Conservation (phyloP, 1,284 basidiomycete genomes). For the Boletus sp. region DNA sequence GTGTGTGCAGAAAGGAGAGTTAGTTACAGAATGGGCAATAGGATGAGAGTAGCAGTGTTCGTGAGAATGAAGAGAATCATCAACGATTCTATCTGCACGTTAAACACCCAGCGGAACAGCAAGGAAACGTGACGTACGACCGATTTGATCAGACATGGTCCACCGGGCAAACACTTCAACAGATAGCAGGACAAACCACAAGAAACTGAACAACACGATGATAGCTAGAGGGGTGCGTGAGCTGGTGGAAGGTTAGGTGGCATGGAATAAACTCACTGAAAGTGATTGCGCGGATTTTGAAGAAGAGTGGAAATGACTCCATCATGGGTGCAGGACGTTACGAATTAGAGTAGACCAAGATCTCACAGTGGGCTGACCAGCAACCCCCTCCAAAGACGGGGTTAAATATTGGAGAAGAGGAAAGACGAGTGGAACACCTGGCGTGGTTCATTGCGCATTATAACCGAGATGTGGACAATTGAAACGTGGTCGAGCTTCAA, state of each 20-base stretch:
- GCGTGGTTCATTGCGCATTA: constrained; percentile 1
- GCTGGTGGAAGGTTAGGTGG: background rate
- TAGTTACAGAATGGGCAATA: constrained; percentile 53
- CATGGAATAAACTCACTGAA: constrained; percentile 37
- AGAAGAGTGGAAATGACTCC: constrained; percentile 39
- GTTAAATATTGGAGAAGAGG: constrained; percentile 2
- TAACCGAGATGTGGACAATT: constrained; percentile 19
- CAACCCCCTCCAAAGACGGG: constrained; percentile 20
- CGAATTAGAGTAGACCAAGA: too few relatives aligned
- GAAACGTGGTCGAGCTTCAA: too few relatives aligned
- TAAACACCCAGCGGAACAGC: background rate
- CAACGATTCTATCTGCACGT: constrained; percentile 35
- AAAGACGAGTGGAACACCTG: background rate
- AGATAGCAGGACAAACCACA: constrained; percentile 42
- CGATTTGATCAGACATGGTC: constrained; percentile 36
- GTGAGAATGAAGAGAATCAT: constrained; percentile 44
- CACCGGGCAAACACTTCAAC: constrained; percentile 40
- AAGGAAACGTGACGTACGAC: constrained; percentile 34
- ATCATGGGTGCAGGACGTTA: constrained; percentile 19
- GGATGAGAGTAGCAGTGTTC: constrained; percentile 46
- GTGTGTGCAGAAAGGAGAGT: background rate
- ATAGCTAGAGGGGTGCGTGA: constrained; percentile 29
- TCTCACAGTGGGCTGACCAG: constrained; percentile 22
- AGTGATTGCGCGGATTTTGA: constrained; percentile 36
- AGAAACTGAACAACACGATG: constrained; percentile 38